Conservation (phyloP, 495 filamentous ascomycete species). For the Astrothelium macrocarpum region DNA sequence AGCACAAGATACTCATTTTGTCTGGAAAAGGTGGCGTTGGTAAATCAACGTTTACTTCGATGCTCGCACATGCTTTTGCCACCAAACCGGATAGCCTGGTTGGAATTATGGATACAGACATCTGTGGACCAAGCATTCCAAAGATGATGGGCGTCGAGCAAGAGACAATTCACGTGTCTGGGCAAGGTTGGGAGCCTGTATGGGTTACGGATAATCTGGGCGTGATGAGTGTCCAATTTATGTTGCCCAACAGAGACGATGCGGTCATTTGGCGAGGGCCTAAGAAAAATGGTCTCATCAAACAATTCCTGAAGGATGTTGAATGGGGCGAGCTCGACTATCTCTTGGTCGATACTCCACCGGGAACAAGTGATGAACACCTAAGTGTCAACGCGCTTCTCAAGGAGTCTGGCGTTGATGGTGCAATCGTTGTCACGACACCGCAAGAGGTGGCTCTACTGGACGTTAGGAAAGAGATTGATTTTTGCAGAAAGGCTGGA, state of each 20-base stretch:
- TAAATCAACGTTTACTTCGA: conserved; percentile 81
- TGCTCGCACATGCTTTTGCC: conserved; percentile 82
- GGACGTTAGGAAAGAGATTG: conserved; percentile 92
- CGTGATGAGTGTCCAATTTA: conserved; percentile 95
- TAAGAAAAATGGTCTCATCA: conserved; percentile 97
- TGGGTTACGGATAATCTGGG: conserved; percentile 87
- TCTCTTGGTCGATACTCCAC: conserved; percentile 87
- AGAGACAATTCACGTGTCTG: conserved; percentile 82
- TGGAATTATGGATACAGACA: conserved; percentile 94
- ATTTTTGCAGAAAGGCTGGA: conserved; percentile 91
- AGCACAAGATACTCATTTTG: conserved; percentile 84
- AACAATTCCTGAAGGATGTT: conserved; percentile 93
- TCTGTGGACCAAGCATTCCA: conserved; percentile 87
- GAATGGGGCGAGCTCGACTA: conserved; percentile 95
- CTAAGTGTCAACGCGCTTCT: conserved; percentile 80
- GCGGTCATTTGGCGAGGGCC: conserved; percentile 95
- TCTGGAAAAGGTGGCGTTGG: conserved; percentile 96
- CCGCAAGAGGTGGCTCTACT: conserved; percentile 89
- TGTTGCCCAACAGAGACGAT: conserved; percentile 85
- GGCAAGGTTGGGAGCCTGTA: conserved; percentile 79
- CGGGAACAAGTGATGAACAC: conserved; percentile 91
- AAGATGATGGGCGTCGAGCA: conserved; percentile 96
- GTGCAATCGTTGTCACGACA: conserved; percentile 86
- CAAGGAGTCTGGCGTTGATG: conserved; percentile 82
- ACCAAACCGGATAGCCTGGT: conserved; percentile 63